Conservation (phyloP, 768 basidiomycete genomes). For the Gymnopilus junonius region DNA sequence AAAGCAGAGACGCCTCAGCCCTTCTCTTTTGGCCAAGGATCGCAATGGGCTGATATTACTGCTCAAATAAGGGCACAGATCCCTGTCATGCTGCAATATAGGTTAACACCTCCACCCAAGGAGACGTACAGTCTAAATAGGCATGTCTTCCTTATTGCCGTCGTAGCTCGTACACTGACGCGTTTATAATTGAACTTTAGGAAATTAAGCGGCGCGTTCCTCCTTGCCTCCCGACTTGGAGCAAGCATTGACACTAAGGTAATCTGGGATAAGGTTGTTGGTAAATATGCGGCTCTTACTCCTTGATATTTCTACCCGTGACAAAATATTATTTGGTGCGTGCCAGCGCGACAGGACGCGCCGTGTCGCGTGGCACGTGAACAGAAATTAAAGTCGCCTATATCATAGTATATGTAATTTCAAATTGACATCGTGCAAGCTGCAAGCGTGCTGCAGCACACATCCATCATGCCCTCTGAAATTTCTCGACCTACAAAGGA, state of each 20-base stretch:
- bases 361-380: no score
- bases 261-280: constrained; percentile 76
- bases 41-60: constrained; percentile 73
- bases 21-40: constrained; percentile 77
- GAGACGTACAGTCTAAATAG: constrained; percentile 96
- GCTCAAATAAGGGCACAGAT: constrained; percentile 78
- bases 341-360: no score
- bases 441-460: no score
- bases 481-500: neutral
- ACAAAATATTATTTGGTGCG: no score
- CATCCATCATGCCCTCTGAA: neutral
- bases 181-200: constrained; percentile 34
- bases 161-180: neutral
- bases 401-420: no score
- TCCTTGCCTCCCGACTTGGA: constrained; percentile 75
- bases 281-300: constrained; percentile 43
- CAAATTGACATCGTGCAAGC: no score
- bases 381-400: no score
- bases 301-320: no score
- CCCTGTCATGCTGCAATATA: constrained; percentile 86
- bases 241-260: constrained; percentile 74
- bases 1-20: constrained; percentile 62
- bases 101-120: constrained; percentile 89
- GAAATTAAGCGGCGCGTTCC: constrained; percentile 83
- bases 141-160: constrained; percentile 38